These are phyloP conservation scores for Pythium monospermum DNA, from an alignment of 352 stramenopile species.

Conservation along the genomic window DNA sequence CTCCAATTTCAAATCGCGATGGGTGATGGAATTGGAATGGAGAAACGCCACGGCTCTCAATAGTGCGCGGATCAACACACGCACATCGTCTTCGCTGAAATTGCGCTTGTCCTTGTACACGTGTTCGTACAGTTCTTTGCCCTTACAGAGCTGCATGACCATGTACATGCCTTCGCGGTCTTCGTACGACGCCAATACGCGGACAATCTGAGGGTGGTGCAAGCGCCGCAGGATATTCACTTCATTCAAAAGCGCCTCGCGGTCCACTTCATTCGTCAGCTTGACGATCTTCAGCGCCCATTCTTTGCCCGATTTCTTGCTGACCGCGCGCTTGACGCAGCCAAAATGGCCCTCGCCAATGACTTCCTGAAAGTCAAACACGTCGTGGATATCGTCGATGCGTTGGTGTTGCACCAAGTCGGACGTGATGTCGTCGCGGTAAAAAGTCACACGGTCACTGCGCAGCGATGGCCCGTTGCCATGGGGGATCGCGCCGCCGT, in stretches of 20 bases:
- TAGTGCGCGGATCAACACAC: slow-evolving; percentile 46
- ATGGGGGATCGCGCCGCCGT: slow-evolving; percentile 5
- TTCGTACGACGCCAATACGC: slow-evolving; percentile 72
- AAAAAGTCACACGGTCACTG: slow-evolving; percentile 34
- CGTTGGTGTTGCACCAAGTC: slow-evolving; percentile 76
- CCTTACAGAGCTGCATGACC: slow-evolving; percentile 83
- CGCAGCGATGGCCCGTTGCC: background rate
- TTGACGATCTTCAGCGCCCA: slow-evolving; percentile 78
- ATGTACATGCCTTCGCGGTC: slow-evolving; percentile 83
- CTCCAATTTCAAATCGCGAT: slow-evolving; percentile 79
- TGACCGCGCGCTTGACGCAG: slow-evolving; percentile 58
- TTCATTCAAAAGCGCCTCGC: slow-evolving; percentile 69
- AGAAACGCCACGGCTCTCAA: slow-evolving; percentile 49
- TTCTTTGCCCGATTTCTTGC: slow-evolving; percentile 56
- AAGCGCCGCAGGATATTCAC: slow-evolving; percentile 73
- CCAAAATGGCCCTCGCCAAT: slow-evolving; percentile 73
- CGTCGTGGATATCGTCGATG: slow-evolving; percentile 57
- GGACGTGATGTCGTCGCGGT: slow-evolving; percentile 62
- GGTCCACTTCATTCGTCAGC: slow-evolving; percentile 67
- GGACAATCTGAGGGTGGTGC: slow-evolving; percentile 79
- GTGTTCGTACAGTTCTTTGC: slow-evolving; percentile 75
- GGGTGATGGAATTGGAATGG: slow-evolving; percentile 78
- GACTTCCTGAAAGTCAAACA: slow-evolving; percentile 56
- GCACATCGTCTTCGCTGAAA: slow-evolving; percentile 67
- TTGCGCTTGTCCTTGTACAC: slow-evolving; percentile 58